Evolutionary conservation across 2,329 filamentous ascomycete genomes (phyloP), one percentile per base, ranked within the genome.

Genomic region (Paecilomyces niveus): DNA sequence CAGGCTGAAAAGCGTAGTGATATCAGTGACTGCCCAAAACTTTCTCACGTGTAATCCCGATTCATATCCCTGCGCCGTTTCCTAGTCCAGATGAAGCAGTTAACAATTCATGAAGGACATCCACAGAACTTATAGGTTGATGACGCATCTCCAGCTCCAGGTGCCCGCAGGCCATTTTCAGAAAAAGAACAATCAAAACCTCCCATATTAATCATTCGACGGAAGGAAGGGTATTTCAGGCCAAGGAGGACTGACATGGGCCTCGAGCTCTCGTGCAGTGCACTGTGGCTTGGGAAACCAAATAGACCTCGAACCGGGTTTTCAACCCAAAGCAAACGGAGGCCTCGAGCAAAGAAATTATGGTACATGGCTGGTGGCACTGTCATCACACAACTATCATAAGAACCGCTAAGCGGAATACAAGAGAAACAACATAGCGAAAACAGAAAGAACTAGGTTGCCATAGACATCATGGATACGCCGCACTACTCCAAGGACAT

Each of bases 381-480:
- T 52, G 50, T 45, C 54, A 51, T 56, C 35, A 18, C 54, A 56
- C 50, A 22, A 50, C 31, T n/a, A 51, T 56, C 54, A 56, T 22
- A 8, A 18, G 39, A 45, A 45, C n/a, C n/a, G 15, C n/a, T 21
- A 45, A 18, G 39, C 50, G 21, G 22, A 24, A 29, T 13, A 52
- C 50, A 52, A 52, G 21, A 21, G 50, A 45, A 45, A 45, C 39
- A 45, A 45, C 39, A 18, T 45, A 45, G 39, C 39, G 39, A 18
- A 21, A 45, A 45, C 7, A 45, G n/a, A 45, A 45, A 45, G 39
- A 29, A 45, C 39, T 45, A 45, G 39, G 39, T 45, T 45, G 15
- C 5, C 15, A 45, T 5, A 29, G 39, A 45, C 39, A 18, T 18
- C 39, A 45, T 45, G n/a, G 39, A 21, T 45, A 18, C 39, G 39